These are phyloP conservation scores for Apiotrichum veenhuisii DNA, from an alignment of 1,284 basidiomycete genomes.

Conservation along the genomic window DNA sequence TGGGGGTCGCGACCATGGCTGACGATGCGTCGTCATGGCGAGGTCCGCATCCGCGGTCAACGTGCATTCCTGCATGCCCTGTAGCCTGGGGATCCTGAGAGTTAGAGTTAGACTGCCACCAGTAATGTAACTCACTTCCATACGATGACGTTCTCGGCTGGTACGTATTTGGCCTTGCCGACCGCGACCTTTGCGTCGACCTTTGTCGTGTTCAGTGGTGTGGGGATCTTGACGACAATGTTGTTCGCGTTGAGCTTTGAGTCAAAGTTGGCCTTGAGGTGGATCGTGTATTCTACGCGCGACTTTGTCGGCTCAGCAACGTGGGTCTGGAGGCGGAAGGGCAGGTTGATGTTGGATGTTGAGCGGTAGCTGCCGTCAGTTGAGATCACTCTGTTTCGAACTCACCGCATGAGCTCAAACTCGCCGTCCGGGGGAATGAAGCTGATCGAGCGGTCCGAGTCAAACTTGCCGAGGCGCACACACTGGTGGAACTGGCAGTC, in stretches of 20 bases:
- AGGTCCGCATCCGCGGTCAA: constrained; percentile 78
- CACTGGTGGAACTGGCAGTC: constrained; percentile 99
- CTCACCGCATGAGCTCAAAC: constrained; percentile 93
- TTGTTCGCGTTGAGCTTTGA: constrained; percentile 89
- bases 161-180: constrained; percentile 96
- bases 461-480: constrained; percentile 90
- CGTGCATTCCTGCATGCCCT: constrained; percentile 86
- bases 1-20: constrained; percentile 95
- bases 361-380: constrained; percentile 72
- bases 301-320: constrained; percentile 89
- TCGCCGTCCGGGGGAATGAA: constrained; percentile 99
- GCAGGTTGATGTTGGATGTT: constrained; percentile 92
- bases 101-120: background rate
- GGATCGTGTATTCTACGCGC: constrained; percentile 85
- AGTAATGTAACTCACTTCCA: constrained; percentile 74
- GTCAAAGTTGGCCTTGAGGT: constrained; percentile 84
- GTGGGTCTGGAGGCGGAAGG: constrained; percentile 82
- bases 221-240: constrained; percentile 89
- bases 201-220: constrained; percentile 86
- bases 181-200: constrained; percentile 85
- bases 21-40: constrained; percentile 79
- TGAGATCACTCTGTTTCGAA: constrained; percentile 11
- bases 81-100: constrained; percentile 77
- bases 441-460: constrained; percentile 85
- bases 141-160: constrained; percentile 88